These are phyloP conservation scores for Adansonia madagascariensis DNA, from an alignment of 441 rosid genomes.

Conservation along the genomic window DNA sequence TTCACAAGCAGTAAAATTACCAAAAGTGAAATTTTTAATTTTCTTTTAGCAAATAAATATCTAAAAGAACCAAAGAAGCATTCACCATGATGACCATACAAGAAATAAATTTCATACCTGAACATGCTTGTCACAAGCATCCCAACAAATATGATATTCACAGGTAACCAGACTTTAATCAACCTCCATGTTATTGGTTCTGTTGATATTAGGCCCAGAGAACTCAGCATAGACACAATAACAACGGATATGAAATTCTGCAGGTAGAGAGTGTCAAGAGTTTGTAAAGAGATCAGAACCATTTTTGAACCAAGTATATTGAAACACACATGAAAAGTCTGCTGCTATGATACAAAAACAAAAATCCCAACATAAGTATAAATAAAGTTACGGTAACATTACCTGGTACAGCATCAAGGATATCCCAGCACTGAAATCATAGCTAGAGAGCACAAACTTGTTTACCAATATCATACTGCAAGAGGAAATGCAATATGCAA, in stretches of 20 bases:
- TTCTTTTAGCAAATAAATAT: background rate
- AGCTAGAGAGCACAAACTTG: constrained; percentile 93
- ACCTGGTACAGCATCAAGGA: constrained; percentile 98
- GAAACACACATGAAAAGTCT: too few species aligned
- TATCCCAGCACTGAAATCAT: constrained; percentile 93
- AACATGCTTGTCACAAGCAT: constrained; percentile 99
- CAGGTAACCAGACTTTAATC: constrained; percentile 95
- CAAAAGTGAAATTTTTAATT: background rate
- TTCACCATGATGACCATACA: constrained; percentile 14
- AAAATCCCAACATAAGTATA: background rate
- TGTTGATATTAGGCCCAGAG: constrained; percentile 71
- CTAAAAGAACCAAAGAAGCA: background rate
- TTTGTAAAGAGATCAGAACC: constrained; percentile 6
- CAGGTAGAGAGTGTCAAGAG: constrained; percentile 36
- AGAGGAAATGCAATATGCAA: constrained; percentile 93
- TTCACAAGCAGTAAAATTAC: background rate
- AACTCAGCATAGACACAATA: constrained; percentile 69
- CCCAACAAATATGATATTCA: constrained; percentile 92
- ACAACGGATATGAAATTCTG: constrained; percentile 93
- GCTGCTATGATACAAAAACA: background rate
- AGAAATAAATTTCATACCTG: constrained; percentile 58
- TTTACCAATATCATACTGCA: constrained; percentile 97
- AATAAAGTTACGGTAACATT: constrained; percentile 27
- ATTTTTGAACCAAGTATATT: background rate
- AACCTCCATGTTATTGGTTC: constrained; percentile 87